Conservation (phyloP, 1,284 basidiomycete genomes). For the Irpex rosettiformis region DNA sequence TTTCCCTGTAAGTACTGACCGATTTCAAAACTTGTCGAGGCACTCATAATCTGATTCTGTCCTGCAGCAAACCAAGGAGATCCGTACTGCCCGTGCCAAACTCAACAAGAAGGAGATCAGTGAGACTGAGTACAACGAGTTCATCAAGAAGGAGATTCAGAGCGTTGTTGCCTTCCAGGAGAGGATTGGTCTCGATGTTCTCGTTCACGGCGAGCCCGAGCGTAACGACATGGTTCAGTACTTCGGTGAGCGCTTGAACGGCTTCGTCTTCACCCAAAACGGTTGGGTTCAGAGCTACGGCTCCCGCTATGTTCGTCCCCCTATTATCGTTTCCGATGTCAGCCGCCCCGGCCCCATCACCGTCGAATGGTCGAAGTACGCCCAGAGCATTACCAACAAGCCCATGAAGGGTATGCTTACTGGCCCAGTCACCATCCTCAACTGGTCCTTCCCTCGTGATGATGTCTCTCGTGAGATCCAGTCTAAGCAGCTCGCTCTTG, state of each 20-base stretch:
- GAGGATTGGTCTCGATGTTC: conserved; percentile 91
- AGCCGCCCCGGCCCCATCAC: conserved; percentile 94
- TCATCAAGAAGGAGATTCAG: conserved; percentile 99
- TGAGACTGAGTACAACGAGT: conserved; percentile 89
- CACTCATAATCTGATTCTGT: conserved; percentile 7
- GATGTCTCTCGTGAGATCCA: conserved; percentile 97
- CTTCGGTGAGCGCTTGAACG: conserved; percentile 96
- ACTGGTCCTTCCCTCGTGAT: conserved; percentile 99
- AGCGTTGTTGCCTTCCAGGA: conserved; percentile 96
- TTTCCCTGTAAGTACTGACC: conserved; percentile 69
- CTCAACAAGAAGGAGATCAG: conserved; percentile 92
- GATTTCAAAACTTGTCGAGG: conserved; percentile 3
- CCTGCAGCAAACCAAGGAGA: conserved; percentile 94
- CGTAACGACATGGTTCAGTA: conserved; percentile 99
- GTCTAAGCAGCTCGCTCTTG: conserved; percentile 97
- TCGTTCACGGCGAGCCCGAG: conserved; percentile 99
- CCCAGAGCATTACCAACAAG: conserved; percentile 90
- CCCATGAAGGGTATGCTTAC: conserved; percentile 99
- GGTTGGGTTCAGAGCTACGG: conserved; percentile 99
- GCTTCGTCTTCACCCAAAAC: conserved; percentile 98
- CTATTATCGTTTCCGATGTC: conserved; percentile 98
- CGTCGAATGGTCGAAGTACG: conserved; percentile 96
- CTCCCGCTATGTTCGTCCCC: conserved; percentile 96
- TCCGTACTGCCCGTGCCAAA: conserved; percentile 93
- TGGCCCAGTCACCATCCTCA: conserved; percentile 95